phyloP scores from a whole-genome alignment of 2,329 filamentous ascomycete species.

The Plenodomus lindquistii region DNA sequence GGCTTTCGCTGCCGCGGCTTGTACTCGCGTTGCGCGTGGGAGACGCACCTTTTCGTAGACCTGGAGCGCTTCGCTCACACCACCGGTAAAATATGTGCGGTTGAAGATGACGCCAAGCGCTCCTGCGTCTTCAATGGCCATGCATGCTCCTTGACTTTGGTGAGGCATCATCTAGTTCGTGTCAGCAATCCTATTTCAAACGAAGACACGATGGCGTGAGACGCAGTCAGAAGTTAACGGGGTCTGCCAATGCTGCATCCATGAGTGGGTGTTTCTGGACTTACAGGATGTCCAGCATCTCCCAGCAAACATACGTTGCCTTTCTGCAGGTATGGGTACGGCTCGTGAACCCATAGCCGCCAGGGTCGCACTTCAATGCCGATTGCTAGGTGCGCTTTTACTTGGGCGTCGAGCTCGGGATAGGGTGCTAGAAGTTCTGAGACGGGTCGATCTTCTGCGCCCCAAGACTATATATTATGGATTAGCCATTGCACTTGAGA shows the following conservation, averaged over 20 bases:
- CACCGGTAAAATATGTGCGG: slow-evolving; percentile 47
- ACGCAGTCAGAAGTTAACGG: too few relatives aligned
- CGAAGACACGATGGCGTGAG: too few relatives aligned
- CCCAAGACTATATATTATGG: too few relatives aligned
- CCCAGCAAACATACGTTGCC: slow-evolving; percentile 62
- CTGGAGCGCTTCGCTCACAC: slow-evolving; percentile 36
- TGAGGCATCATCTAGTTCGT: slow-evolving; percentile 64
- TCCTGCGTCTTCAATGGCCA: slow-evolving; percentile 69
- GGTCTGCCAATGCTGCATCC: too few relatives aligned
- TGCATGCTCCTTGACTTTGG: slow-evolving; percentile 70
- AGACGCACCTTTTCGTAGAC: slow-evolving; percentile 44
- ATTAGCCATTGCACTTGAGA: too few relatives aligned
- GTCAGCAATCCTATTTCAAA: not conserved
- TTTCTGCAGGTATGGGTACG: slow-evolving; percentile 62
- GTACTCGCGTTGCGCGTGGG: slow-evolving; percentile 45
- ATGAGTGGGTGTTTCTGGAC: too few relatives aligned
- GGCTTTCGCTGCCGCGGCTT: slow-evolving; percentile 43
- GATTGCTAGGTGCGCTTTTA: slow-evolving; percentile 61
- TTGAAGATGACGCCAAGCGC: slow-evolving; percentile 66
- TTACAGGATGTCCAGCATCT: slow-evolving; percentile 67
- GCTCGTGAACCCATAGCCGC: slow-evolving; percentile 67
- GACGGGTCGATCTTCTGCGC: slow-evolving; percentile 54
- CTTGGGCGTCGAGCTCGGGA: slow-evolving; percentile 62
- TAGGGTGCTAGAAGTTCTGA: slow-evolving; percentile 66
- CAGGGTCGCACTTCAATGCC: slow-evolving; percentile 67